These are phyloP conservation scores for Aegilops umbellulata DNA, from an alignment of 176 grass and related monocot species.

Conservation along the genomic window DNA sequence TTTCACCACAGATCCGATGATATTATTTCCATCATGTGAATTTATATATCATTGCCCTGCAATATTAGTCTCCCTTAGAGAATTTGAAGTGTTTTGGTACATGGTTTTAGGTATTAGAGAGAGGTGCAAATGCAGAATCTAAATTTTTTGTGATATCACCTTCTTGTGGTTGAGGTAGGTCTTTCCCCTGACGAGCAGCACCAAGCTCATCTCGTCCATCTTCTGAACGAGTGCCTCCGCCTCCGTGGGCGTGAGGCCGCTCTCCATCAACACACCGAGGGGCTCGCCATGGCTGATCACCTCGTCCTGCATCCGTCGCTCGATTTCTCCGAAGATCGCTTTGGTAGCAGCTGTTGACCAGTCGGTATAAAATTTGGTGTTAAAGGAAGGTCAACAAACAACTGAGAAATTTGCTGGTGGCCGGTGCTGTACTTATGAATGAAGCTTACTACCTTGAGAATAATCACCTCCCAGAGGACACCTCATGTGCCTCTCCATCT, in stretches of 20 bases:
- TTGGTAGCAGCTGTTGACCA: not conserved
- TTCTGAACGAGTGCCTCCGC: slow-evolving; percentile 33
- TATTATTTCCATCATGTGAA: not conserved
- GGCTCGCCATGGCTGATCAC: slow-evolving; percentile 40
- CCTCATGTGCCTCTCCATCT: slow-evolving; percentile 46
- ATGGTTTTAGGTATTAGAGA: not conserved
- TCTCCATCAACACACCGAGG: slow-evolving; percentile 34
- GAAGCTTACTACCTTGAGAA: not conserved
- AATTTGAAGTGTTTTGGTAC: not conserved
- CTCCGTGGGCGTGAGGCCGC: slow-evolving; percentile 33
- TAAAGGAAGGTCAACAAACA: not conserved
- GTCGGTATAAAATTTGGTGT: not conserved
- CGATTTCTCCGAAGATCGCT: slow-evolving; percentile 10
- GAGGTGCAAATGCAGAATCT: not conserved
- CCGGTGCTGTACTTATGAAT: slow-evolving; percentile 16
- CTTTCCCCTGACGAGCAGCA: slow-evolving; percentile 64
- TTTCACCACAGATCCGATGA: not conserved
- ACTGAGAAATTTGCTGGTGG: not conserved
- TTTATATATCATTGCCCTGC: not conserved
- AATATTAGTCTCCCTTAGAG: not conserved
- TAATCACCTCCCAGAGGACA: slow-evolving; percentile 34
- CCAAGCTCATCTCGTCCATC: slow-evolving; percentile 50
- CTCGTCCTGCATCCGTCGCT: slow-evolving; percentile 38
- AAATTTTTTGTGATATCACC: slow-evolving; percentile 1
- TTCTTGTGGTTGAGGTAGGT: slow-evolving; percentile 67